A percentile compares a stretch with the other conserved stretches of the same genome.
These are phyloP conservation scores for Fusarium sp. DNA, from an alignment of 2,329 filamentous ascomycete genomes.

Conservation along the genomic window DNA sequence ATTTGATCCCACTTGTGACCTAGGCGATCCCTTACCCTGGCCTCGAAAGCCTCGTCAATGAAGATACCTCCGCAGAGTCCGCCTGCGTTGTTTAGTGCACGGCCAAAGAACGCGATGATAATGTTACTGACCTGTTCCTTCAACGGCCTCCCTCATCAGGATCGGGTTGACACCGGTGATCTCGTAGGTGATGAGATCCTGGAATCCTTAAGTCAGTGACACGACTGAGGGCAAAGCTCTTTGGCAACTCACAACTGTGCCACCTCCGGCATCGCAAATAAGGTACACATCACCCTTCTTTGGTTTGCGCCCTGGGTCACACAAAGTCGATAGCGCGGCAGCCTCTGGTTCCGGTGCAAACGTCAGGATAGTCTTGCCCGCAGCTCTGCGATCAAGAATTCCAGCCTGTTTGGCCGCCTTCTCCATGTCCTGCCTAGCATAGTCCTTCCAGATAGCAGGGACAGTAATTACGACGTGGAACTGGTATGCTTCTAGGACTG, in stretches of 20 bases:
- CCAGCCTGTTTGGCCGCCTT: background rate
- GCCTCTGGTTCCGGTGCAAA: background rate
- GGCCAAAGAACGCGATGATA: background rate
- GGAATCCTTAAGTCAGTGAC: background rate
- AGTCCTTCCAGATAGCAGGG: slow-evolving; percentile 22
- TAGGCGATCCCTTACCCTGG: background rate
- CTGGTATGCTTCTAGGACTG: background rate
- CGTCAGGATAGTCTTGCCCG: background rate
- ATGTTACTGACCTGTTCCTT: background rate
- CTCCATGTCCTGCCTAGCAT: slow-evolving; percentile 17
- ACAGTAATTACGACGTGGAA: slow-evolving; percentile 23
- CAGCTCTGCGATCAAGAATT: background rate
- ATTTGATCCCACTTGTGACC: slow-evolving; percentile 9
- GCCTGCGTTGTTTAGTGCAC: background rate
- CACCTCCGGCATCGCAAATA: slow-evolving; percentile 22
- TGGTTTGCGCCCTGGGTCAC: background rate
- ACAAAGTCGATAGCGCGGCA: slow-evolving; percentile 7
- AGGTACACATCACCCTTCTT: slow-evolving; percentile 18
- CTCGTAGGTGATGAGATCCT: slow-evolving; percentile 22
- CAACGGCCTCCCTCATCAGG: slow-evolving; percentile 14
- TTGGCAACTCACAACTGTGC: slow-evolving; percentile 13
- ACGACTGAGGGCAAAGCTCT: no score
- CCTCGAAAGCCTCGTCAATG: slow-evolving; percentile 13
- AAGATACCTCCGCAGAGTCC: slow-evolving; percentile 26
- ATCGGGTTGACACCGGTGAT: slow-evolving; percentile 5